A percentile compares a stretch with the other conserved stretches of the same genome.
These are phyloP conservation scores for Gossypium turneri DNA, from an alignment of 345 rosid species.

Conservation along the genomic window DNA sequence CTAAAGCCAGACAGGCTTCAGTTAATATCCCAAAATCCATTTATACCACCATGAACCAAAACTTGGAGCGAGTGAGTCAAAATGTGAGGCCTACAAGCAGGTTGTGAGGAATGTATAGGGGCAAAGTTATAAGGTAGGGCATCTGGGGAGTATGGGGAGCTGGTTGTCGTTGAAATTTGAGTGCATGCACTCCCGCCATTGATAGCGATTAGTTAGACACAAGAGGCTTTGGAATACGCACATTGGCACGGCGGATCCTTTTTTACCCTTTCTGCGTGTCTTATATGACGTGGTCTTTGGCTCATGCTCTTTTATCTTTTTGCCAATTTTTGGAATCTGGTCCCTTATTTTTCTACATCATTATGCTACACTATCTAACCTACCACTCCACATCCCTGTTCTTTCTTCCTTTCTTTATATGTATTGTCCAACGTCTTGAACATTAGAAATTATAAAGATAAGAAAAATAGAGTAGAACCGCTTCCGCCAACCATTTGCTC, in stretches of 20 bases:
- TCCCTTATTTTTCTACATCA: neutral
- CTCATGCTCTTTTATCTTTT: conserved; percentile 27
- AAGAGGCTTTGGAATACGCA: conserved; percentile 25
- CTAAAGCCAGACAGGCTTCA: too few relatives aligned
- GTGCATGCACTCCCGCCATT: neutral
- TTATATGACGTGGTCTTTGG: conserved; percentile 26
- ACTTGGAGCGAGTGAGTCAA: too few relatives aligned
- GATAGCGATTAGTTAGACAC: neutral
- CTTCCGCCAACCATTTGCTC: too few relatives aligned
- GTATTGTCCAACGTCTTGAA: neutral
- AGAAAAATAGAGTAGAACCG: too few relatives aligned
- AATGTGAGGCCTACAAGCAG: too few relatives aligned
- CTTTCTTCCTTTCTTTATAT: neutral
- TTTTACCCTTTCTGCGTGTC: conserved; percentile 24
- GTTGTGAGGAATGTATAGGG: too few relatives aligned
- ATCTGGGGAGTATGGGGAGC: neutral
- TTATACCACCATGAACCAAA: too few relatives aligned
- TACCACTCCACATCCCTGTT: conserved; percentile 7
- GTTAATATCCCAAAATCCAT: too few relatives aligned
- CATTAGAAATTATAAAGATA: too few relatives aligned
- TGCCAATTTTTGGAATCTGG: conserved; percentile 30
- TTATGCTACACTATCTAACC: neutral
- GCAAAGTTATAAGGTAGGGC: neutral
- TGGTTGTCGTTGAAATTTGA: conserved; percentile 2
- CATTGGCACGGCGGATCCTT: conserved; percentile 5